Base-by-base conservation (phyloP, 2,329 filamentous ascomycete species). In the Clonostachys rhizophaga region DNA sequence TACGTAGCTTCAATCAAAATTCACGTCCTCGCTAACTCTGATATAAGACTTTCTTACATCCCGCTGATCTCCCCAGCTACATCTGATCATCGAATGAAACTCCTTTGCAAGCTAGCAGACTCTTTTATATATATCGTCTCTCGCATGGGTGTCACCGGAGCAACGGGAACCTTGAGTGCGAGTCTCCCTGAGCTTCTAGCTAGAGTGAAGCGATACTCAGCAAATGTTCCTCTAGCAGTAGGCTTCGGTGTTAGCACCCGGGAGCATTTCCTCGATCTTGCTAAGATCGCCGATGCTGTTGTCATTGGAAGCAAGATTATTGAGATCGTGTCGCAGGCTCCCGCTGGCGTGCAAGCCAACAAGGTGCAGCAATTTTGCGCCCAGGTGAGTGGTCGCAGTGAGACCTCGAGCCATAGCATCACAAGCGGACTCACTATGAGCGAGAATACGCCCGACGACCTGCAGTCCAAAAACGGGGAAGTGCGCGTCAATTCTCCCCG, bases 51-150 rank as follows among this genome's bases (percentile, higher is more conserved):
- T 34, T 96, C 91, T 6, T 99, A 97, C 64, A 88, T 99, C 13
- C 94, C 94, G 16, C 77, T 99, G 46, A 96, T 99, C 58, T 92
- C 94, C 1, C 94, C 94, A 6, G 84, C 91, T 11, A 97, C 94
- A 2, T 96, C 91, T 7, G 91, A 96, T 58, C 77, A 83, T 54
- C 88, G 94, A 60, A 96, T 99, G 91, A 92, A 89, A 70, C 79
- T 96, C 39, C 85, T 99, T 12, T 99, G 94, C 80, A 84, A 89
- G 66, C 92, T 99, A 53, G 94, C 94, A 61, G 92, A 97, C 70
- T 96, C 91, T 5, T 99, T 97, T 74, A 95, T 99, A 70, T 99
- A 99, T 66, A 91, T 99, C 51, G 94, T 99, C 47, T 97, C 92
- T 20, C 81, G 92, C 58, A 95, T 95, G 87, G 94, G 94, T 58